These are phyloP conservation scores for Atkinsonella texensis DNA, from an alignment of 2,329 filamentous ascomycete genomes.

Conservation along the genomic window DNA sequence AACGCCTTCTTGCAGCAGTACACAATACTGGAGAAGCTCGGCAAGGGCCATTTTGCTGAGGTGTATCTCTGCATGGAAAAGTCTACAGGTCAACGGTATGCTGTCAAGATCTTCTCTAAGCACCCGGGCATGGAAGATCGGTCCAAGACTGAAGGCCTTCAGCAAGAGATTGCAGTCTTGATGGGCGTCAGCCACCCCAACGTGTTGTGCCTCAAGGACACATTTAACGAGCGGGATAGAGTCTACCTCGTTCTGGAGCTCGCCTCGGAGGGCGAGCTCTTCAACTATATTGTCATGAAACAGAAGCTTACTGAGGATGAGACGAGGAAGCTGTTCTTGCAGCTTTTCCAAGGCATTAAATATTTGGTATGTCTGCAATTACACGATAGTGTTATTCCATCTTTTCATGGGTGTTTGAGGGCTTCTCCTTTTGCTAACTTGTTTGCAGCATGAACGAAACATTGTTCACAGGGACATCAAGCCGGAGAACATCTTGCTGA, in stretches of 20 bases:
- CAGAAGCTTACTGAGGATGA: constrained; percentile 78
- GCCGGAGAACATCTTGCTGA: constrained; percentile 86
- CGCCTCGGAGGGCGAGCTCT: constrained; percentile 84
- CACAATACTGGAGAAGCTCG: constrained; percentile 69
- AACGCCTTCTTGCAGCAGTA: constrained; percentile 82
- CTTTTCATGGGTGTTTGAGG: not conserved
- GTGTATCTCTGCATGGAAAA: constrained; percentile 89
- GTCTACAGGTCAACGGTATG: constrained; percentile 66
- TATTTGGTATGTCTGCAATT: constrained; percentile 58
- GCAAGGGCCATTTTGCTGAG: constrained; percentile 90
- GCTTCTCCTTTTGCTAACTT: not conserved
- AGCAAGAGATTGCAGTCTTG: constrained; percentile 91
- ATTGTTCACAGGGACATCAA: constrained; percentile 98
- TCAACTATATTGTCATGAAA: constrained; percentile 89
- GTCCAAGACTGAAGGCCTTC: constrained; percentile 72
- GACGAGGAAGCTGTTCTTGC: constrained; percentile 74
- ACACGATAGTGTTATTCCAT: not conserved
- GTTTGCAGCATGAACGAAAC: constrained; percentile 77
- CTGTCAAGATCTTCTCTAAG: constrained; percentile 92
- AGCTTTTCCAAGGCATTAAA: constrained; percentile 88
- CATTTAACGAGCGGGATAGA: constrained; percentile 81
- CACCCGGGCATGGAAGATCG: constrained; percentile 69
- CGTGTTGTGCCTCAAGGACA: constrained; percentile 85
- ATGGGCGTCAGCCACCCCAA: constrained; percentile 97
- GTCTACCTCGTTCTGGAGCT: constrained; percentile 89